Conservation (phyloP, 73 alveolate species). For the Halteria grandinella region DNA sequence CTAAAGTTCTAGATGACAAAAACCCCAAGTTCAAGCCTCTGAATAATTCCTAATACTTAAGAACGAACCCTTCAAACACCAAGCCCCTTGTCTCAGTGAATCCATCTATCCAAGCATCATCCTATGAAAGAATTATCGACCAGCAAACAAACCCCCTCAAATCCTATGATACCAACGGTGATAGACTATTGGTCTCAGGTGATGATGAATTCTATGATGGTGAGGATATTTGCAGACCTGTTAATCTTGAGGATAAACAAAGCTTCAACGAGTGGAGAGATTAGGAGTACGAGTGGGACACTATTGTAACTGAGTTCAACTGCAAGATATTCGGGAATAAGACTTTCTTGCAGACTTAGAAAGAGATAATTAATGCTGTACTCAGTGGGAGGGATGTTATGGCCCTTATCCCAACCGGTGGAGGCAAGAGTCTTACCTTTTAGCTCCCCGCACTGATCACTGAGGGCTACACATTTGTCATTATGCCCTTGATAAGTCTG, state of each 20-base stretch:
- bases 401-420: slow-evolving; percentile 99
- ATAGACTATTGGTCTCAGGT: too few relatives aligned
- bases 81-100: slow-evolving; percentile 15
- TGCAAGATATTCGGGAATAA: slow-evolving; percentile 76
- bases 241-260: too few relatives aligned
- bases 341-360: slow-evolving; percentile 79
- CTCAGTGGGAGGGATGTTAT: slow-evolving; percentile 84
- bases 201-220: too few relatives aligned
- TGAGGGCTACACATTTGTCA: slow-evolving; percentile 85
- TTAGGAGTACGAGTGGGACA: slow-evolving; percentile 75
- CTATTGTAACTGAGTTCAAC: slow-evolving; percentile 64
- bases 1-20: background rate
- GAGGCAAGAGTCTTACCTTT: slow-evolving; percentile 92
- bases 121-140: slow-evolving; percentile 31
- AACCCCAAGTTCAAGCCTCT: slow-evolving; percentile 37
- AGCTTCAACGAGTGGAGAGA: slow-evolving; percentile 68
- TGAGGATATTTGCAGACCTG: too few relatives aligned
- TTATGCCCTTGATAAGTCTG: slow-evolving; percentile 91
- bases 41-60: slow-evolving; percentile 2
- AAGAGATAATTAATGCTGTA: slow-evolving; percentile 89
- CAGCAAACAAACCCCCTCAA: too few relatives aligned
- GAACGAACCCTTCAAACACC: slow-evolving; percentile 1
- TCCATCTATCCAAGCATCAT: background rate
- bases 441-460: slow-evolving; percentile 85
- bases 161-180: too few relatives aligned